Evolutionary conservation across 139 green algal genomes (phyloP), one percentile per base, ranked within the genome.

Genomic region (Chlamydomonas applanata): DNA sequence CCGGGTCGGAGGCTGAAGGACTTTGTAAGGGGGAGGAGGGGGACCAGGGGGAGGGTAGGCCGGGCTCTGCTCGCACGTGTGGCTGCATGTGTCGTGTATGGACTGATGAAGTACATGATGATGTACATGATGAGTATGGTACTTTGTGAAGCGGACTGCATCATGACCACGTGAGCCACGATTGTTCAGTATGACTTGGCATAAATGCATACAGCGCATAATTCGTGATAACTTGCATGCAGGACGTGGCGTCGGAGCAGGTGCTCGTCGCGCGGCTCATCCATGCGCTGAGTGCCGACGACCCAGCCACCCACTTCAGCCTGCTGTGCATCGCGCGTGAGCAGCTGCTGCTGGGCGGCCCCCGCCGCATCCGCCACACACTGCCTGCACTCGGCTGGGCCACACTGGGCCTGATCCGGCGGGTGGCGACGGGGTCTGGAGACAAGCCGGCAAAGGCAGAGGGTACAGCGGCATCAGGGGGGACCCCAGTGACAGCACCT

Each of bases 231-330:
- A n/a, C n/a, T n/a, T 49, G 40, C 40, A 4, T 46, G 27, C 80
- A 95, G 89, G 90, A 95, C 65, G 72, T 98, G 52, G 86, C 88
- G 34, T 92, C 97, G 65, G 93, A 98, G 85, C 91, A 97, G 81
- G 78, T 86, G 25, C 79, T 97, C 69, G 85, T 99, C 46, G 93
- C 95, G 17, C 87, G 91, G 3, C 81, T 99, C 72, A 81, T 99
- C 73, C 93, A 98, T 82, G 75, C 82, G 72, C 82, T 99, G 45
- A 30, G 44, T 29, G 72, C 71, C 1, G 69, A 79, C 5, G 75
- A 94, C 63, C 76, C 77, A 2, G 87, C 86, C 30, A 78, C 73
- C 36, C 89, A 94, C 63, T 92, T 91, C 63, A 73, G 66, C 14
- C 86, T 98, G 32, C 88, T 99, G 52, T 44, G 72, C 3, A 74